Conservation (phyloP, 805 yeast genomes). For the Nakazawaea pomicola region DNA sequence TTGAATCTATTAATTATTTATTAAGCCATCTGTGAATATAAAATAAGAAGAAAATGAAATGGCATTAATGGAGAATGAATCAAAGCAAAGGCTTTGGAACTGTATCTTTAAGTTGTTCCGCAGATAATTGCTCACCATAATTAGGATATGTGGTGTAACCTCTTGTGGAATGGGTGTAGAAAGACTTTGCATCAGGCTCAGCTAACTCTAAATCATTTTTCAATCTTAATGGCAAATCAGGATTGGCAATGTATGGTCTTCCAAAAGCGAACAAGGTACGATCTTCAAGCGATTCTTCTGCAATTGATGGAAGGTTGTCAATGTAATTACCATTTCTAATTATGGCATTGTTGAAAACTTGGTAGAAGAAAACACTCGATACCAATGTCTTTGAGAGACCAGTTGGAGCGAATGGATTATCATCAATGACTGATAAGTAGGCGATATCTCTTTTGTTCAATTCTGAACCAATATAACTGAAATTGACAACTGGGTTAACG, state of each 20-base stretch:
- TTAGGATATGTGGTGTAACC: constrained; percentile 3
- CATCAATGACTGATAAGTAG: constrained; percentile 19
- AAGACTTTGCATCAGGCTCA: constrained; percentile 26
- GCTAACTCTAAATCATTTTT: constrained; percentile 29
- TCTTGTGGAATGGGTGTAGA: constrained; percentile 21
- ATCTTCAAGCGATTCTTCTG: constrained; percentile 10
- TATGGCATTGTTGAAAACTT: constrained; percentile 40
- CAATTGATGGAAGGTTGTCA: neutral
- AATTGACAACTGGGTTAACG: constrained; percentile 30
- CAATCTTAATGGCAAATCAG: constrained; percentile 35
- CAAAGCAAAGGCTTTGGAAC: constrained; percentile 9
- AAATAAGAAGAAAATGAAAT: too few relatives aligned
- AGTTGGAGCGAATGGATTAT: constrained; percentile 3
- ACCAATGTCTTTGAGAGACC: constrained; percentile 4
- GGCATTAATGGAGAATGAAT: too few relatives aligned
- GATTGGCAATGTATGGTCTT: constrained; percentile 38
- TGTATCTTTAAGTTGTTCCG: neutral
- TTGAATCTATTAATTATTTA: too few relatives aligned
- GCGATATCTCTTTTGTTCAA: constrained; percentile 31
- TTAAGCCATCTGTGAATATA: too few relatives aligned
- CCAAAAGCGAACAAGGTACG: constrained; percentile 30
- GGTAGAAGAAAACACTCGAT: constrained; percentile 31
- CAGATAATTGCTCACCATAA: constrained; percentile 3
- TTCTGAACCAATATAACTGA: constrained; percentile 34
- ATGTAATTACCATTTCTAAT: constrained; percentile 33